Evolutionary conservation across 2,329 filamentous ascomycete species (phyloP), one percentile per base, ranked within the genome.

Genomic region (Knoxdaviesia proteae): DNA sequence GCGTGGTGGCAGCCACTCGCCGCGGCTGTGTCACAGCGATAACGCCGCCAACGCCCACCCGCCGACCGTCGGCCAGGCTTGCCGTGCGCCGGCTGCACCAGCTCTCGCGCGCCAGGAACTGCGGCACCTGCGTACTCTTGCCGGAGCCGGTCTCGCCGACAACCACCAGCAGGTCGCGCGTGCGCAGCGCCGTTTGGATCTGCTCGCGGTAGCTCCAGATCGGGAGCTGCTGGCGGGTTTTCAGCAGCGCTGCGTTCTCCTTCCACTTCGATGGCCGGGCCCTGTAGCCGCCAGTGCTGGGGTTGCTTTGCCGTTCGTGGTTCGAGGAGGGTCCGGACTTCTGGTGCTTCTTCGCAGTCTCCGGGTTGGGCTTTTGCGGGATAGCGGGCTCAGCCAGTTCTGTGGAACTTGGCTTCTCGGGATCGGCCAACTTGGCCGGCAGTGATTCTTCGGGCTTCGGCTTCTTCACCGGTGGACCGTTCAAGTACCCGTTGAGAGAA

Each of bases 11-110:
- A 11, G 90, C 92, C 1, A 98, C 86, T 58, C 90, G 75, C 54
- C 90, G 75, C 0, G 90, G 92, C 55, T 98, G 86, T 0, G 92
- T 98, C n/a, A 96, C 84, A 6, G 87, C 90, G 49, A 98, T 84
- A 52, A 82, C 79, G 0, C 84, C 83, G 7, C 81, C 81, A 2
- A 86, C 73, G 7, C 57, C 61, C 2, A 69, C 58, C 2, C 70
- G 65, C 1, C 60, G 49, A 20, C 20, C 20, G 11, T 52, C 46
- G 5, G 38, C 6, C 36, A 41, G n/a, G 20, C 32, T 42, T 29
- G 43, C 33, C 3, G 41, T 37, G 45, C 66, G 67, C 34, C 67
- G 69, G 43, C 64, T 67, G 56, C 86, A 94, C 86, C 87, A 96
- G 6, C 73, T 61, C 53, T 94, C 82, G 31, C 64, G 59, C 39